A percentile compares a stretch with the other conserved stretches of the same genome.
These are phyloP conservation scores for Coffea eugenioides DNA, from an alignment of 257 asterid genomes.

Conservation along the genomic window DNA sequence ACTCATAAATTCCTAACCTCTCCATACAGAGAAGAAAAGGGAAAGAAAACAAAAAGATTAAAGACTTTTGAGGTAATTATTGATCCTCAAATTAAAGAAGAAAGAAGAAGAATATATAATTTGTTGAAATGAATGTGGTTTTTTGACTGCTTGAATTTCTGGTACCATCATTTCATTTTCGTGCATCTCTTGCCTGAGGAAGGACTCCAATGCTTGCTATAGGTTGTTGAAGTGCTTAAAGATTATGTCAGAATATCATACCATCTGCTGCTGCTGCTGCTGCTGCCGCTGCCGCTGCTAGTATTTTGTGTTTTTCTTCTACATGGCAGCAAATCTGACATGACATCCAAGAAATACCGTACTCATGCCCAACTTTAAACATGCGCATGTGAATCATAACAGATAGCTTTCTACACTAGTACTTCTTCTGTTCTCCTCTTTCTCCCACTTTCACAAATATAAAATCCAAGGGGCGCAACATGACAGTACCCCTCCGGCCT, in stretches of 20 bases:
- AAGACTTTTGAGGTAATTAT: background rate
- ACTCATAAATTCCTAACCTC: background rate
- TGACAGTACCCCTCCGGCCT: too few relatives aligned
- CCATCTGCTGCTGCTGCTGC: background rate
- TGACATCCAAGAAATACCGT: background rate
- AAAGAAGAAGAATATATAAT: too few relatives aligned
- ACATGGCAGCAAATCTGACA: background rate
- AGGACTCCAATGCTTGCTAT: background rate
- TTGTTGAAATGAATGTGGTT: background rate
- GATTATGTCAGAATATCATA: background rate
- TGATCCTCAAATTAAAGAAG: background rate
- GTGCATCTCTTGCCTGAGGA: background rate
- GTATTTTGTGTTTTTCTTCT: background rate
- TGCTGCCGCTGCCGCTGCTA: too few relatives aligned
- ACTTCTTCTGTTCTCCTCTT: background rate
- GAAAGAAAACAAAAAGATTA: background rate
- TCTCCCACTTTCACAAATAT: background rate
- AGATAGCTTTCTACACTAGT: background rate
- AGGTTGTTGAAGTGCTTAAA: background rate
- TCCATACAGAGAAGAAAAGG: too few relatives aligned
- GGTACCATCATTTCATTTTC: too few relatives aligned
- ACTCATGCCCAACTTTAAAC: background rate
- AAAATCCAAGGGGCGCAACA: background rate
- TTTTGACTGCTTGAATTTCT: background rate
- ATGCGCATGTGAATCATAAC: background rate